Percentiles rank a stretch among this genome's conserved stretches.
These are phyloP conservation scores for Platanthera guangdongensis DNA, from an alignment of 106 monocot species.

Conservation along the genomic window DNA sequence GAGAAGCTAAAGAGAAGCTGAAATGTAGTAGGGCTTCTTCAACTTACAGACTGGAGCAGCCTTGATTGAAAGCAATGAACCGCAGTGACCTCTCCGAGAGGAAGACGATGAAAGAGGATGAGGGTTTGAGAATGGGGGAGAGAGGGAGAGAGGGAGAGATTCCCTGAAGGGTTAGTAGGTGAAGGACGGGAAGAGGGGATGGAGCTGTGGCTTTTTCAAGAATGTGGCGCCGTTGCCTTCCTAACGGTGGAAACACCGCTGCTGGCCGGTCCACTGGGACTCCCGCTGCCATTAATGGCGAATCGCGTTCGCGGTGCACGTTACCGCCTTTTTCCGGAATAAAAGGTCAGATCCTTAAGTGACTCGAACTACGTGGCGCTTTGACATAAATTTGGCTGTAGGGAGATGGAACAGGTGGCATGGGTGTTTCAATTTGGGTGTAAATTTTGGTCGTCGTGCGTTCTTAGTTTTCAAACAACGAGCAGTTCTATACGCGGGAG, in stretches of 20 bases:
- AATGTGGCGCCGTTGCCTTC: neutral
- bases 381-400: neutral
- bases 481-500: neutral
- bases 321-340: neutral
- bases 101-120: neutral
- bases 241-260: neutral
- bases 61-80: neutral
- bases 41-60: neutral
- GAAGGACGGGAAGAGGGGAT: neutral
- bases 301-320: neutral
- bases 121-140: neutral
- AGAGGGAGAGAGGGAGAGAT: neutral
- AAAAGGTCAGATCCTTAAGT: neutral
- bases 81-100: neutral
- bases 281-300: slow-evolving; percentile 5
- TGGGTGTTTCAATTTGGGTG: neutral
- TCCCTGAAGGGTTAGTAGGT: neutral
- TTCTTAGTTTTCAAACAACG: neutral
- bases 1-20: neutral
- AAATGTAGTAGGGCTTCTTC: slow-evolving; percentile 6
- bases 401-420: neutral
- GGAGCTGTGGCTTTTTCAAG: slow-evolving; percentile 1
- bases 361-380: neutral
- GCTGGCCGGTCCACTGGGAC: neutral
- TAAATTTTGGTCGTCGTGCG: neutral